Conservation (phyloP, 148 eudicot species). For the Dianthus caryophyllus region DNA sequence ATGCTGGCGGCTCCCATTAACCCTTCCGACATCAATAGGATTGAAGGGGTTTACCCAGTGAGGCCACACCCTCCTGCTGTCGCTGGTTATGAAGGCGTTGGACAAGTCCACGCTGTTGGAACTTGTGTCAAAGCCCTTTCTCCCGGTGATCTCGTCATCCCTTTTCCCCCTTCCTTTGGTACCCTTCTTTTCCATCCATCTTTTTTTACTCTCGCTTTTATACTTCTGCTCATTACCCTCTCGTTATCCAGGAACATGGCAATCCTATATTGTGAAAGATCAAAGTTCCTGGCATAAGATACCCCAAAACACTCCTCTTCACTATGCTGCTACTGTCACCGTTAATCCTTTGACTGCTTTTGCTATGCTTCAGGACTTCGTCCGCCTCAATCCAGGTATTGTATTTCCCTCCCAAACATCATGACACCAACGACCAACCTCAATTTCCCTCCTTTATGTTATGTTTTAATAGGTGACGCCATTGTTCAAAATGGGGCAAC, state of each 20-base stretch:
- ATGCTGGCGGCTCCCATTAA: conserved; percentile 94
- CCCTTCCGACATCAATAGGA: conserved; percentile 91
- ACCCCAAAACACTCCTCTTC: conserved; percentile 54
- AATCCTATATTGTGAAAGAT: conserved; percentile 74
- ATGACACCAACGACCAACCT: too few species aligned
- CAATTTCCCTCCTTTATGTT: conserved; percentile 16
- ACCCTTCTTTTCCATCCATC: not conserved
- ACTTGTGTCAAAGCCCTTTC: conserved; percentile 52
- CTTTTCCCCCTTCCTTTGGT: conserved; percentile 91
- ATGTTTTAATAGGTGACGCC: conserved; percentile 52
- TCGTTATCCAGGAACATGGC: conserved; percentile 65
- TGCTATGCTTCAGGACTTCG: conserved; percentile 77
- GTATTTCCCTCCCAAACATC: not conserved
- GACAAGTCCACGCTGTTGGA: conserved; percentile 74
- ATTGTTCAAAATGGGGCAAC: conserved; percentile 98
- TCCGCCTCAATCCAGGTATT: conserved; percentile 64
- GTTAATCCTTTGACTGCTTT: conserved; percentile 89
- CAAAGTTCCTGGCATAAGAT: conserved; percentile 82
- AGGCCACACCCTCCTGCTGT: conserved; percentile 79
- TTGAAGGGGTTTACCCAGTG: conserved; percentile 91
- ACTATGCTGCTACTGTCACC: conserved; percentile 84
- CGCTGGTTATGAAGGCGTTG: conserved; percentile 93
- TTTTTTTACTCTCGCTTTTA: not conserved
- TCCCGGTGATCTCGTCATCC: conserved; percentile 90
- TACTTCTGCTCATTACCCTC: too few species aligned